Evolutionary conservation across 164 flowering plant genomes (phyloP), one percentile per base, ranked within the genome.

Genomic region (Litsea cubeba): DNA sequence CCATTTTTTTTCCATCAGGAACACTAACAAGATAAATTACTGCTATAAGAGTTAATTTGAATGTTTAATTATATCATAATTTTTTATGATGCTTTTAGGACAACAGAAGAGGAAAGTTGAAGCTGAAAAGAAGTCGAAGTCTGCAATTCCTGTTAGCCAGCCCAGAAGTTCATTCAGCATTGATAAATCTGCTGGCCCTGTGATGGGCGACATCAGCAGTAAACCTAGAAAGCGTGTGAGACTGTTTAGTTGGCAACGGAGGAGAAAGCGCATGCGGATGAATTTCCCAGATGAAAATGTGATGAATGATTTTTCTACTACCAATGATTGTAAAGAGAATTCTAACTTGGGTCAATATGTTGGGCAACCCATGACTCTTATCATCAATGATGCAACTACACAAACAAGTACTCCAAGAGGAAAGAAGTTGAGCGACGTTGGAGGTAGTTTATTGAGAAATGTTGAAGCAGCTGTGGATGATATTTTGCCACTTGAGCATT

Each of bases 101-200:
- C 46, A 71, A 71, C 87, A 85, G 87, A 85, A 85, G 82, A 81
- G 75, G 69, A 76, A 70, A 71, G 51, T 50, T 68, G 78, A 50
- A 35, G 63, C 64, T 71, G 76, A 64, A 74, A 72, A 62, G 63
- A 74, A 71, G 65, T 62, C 65, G 17, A 23, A 17, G 22, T 67
- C 71, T 10, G 51, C 20, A 50, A 50, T 35, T 70, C 71, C 69
- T 74, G 12, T 40, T 50, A 76, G 76, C 72, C 73, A 73, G 70
- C 12, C 17, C 14, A 23, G 15, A 62, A 54, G 49, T 50, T 76
- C 74, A 51, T 66, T 25, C 20, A 62, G 28, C 18, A 25, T 23
- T 65, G 65, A 71, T 71, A 40, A 57, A 75, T 49, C 75, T 54
- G 51, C 68, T 35, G 73, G 50, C 73, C 72, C 74, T 68, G 62